Base-by-base conservation (phyloP, 2,329 filamentous ascomycete species). In the Stenocarpella maydis region DNA sequence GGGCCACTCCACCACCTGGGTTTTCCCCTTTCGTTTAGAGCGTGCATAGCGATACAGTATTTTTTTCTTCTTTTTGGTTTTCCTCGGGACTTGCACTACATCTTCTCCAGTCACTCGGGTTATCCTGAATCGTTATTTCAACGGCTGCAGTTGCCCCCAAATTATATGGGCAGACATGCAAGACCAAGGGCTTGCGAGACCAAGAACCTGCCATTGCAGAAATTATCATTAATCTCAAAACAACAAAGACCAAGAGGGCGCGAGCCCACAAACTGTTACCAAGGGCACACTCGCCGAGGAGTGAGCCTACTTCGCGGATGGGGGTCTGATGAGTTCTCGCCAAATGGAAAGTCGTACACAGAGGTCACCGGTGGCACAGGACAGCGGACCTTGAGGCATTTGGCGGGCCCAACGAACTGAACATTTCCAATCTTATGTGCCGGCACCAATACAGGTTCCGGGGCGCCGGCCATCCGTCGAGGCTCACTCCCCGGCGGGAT, bases 221-320 rank as follows among this genome's bases (percentile, higher is more conserved):
- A 31, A 21, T 37, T 26, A 64, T 26, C 24, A 47, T 53, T 55
- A 37, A 26, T 60, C 39, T 39, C 31, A 64, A 53, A 53, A 47
- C 28, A 26, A 63, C 49, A 63, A 55, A 71, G 69, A 71, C 14
- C 49, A 66, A 69, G 61, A 66, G 28, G 67, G 69, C 66, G 66
- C 66, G 47, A 68, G 61, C 66, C 61, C 49, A 63, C 47, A 65
- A 28, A 52, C 17, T 53, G 53, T 45, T 37, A 61, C 9, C 21
- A 28, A 58, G n/a, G 17, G 21, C 24, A 19, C 58, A 47, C 47
- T 54, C 41, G 24, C 58, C 47, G 31, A 63, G 54, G 65, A 49
- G 65, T 41, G 28, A 37, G 26, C 10, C 52, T 34, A 41, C 15
- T 39, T 60, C 21, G 10, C 31, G 28, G 17, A 26, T 31, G n/a